These are phyloP conservation scores for Aspergillus calidoustus DNA, from an alignment of 2,329 filamentous ascomycete species.

Conservation along the genomic window DNA sequence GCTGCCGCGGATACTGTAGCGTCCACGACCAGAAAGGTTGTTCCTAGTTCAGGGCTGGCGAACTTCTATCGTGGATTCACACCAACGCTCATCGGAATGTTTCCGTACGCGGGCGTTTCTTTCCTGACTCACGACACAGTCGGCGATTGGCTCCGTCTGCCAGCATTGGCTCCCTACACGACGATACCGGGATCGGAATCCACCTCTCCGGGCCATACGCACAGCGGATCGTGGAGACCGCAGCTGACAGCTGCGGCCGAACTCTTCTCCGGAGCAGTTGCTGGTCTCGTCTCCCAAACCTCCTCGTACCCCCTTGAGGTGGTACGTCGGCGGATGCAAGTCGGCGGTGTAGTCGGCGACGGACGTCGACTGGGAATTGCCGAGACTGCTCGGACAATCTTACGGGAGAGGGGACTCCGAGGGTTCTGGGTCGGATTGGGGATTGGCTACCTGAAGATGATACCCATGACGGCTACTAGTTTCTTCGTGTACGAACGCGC, in stretches of 20 bases:
- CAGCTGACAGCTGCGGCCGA: constrained; percentile 85
- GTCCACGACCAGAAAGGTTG: constrained; percentile 53
- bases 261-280: constrained; percentile 79
- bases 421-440: constrained; percentile 93
- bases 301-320: constrained; percentile 94
- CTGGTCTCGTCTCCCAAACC: constrained; percentile 88
- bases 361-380: constrained; percentile 76
- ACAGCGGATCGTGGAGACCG: constrained; percentile 62
- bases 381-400: constrained; percentile 79
- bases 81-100: constrained; percentile 89
- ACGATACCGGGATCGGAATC: constrained; percentile 66
- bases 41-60: constrained; percentile 69
- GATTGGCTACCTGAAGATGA: constrained; percentile 93
- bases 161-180: constrained; percentile 71
- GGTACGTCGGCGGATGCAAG: constrained; percentile 91
- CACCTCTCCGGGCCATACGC: constrained; percentile 38
- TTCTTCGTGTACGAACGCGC: constrained; percentile 71
- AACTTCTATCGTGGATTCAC: constrained; percentile 97
- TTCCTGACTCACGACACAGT: constrained; percentile 94
- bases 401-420: constrained; percentile 71
- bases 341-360: constrained; percentile 91
- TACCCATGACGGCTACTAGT: constrained; percentile 81
- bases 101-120: constrained; percentile 93
- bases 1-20: constrained; percentile 42
- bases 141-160: constrained; percentile 79